These are phyloP conservation scores for Daldinia sp. DNA, from an alignment of 2,329 filamentous ascomycete genomes.

Conservation along the genomic window DNA sequence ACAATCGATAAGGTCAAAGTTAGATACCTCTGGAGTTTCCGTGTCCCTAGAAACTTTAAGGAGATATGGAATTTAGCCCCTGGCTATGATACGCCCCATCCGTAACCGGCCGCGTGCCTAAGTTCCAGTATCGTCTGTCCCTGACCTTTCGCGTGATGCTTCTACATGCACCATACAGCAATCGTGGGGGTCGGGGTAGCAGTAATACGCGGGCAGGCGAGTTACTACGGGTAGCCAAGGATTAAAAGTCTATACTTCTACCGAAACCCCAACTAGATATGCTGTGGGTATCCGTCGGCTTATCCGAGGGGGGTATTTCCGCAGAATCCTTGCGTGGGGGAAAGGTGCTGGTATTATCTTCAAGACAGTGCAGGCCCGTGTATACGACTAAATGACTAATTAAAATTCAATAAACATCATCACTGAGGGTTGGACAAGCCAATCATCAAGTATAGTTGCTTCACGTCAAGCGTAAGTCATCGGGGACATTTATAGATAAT, in stretches of 20 bases:
- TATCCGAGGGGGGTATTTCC: conserved; percentile 22
- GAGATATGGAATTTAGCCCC: conserved; percentile 14
- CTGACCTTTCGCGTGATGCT: conserved; percentile 26
- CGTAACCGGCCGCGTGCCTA: conserved; percentile 11
- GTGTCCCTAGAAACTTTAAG: not conserved
- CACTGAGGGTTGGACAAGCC: not conserved
- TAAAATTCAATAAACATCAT: not conserved
- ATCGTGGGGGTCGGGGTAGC: conserved; percentile 36
- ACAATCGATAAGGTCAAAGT: conserved; percentile 11
- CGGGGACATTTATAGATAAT: not conserved
- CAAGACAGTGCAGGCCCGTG: not conserved
- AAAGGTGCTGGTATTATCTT: conserved; percentile 4
- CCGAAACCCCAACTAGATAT: conserved; percentile 11
- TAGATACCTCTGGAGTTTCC: conserved; percentile 11
- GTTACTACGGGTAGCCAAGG: conserved; percentile 22
- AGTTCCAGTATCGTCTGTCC: conserved; percentile 22
- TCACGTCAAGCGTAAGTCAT: not conserved
- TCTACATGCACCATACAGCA: conserved; percentile 20
- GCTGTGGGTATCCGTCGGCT: conserved; percentile 15
- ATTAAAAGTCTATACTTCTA: conserved; percentile 16
- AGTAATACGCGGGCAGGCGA: conserved; percentile 24
- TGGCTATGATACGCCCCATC: conserved; percentile 1
- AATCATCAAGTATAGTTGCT: not conserved
- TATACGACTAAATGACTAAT: not conserved
- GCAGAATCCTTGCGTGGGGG: conserved; percentile 17